phyloP scores from a whole-genome alignment of 768 basidiomycete genomes.

The Termitomyces sp. region DNA sequence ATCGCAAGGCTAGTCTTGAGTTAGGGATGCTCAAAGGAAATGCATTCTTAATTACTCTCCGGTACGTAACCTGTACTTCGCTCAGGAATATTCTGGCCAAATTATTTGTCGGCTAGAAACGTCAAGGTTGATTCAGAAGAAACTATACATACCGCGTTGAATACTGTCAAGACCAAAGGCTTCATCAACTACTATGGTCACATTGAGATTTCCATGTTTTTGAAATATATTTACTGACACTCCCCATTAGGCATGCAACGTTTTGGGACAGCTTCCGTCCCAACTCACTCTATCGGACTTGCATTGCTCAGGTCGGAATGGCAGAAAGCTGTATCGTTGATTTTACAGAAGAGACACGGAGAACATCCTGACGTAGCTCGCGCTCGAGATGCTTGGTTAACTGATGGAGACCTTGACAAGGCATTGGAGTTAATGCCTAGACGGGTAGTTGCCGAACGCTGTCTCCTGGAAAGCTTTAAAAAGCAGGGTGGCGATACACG shows the following conservation, averaged over 20 bases:
- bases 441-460: conserved; percentile 89
- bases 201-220: background rate
- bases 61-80: conserved; percentile 40
- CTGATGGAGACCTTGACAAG: conserved; percentile 71
- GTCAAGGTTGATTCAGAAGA: conserved; percentile 74
- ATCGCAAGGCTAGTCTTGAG: conserved; percentile 77
- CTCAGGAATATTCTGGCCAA: background rate
- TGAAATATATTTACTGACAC: conserved; percentile 7
- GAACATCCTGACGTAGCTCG: conserved; percentile 89
- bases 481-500: conserved; percentile 73
- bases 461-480: conserved; percentile 85
- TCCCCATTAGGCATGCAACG: conserved; percentile 83
- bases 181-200: conserved; percentile 98
- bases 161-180: conserved; percentile 72
- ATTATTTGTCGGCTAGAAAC: conserved; percentile 47
- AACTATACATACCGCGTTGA: conserved; percentile 69
- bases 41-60: conserved; percentile 87
- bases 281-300: conserved; percentile 92
- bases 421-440: conserved; percentile 86
- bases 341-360: conserved; percentile 79
- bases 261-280: conserved; percentile 94
- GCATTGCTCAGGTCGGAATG: conserved; percentile 87
- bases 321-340: conserved; percentile 78
- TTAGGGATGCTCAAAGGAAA: conserved; percentile 97
- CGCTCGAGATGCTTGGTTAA: conserved; percentile 85